A percentile compares a stretch with the other conserved stretches of the same genome.
Evolutionary conservation across 768 basidiomycete genomes (phyloP).

Genomic region (Rhizopogon vulgaris): DNA sequence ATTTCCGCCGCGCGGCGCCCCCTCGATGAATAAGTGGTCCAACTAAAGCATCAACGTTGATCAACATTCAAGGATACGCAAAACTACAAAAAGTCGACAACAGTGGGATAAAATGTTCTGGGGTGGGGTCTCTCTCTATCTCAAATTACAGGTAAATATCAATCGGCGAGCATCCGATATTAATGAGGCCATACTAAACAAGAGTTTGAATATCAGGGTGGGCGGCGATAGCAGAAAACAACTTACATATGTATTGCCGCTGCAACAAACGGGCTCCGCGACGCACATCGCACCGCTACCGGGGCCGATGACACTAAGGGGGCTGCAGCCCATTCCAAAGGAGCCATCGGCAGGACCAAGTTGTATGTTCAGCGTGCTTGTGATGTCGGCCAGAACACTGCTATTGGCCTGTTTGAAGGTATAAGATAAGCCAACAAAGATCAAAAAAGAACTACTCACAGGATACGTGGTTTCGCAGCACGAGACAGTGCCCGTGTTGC

Average conservation of each 20-base stretch:
- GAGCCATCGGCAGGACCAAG: neutral
- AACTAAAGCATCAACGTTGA: too few species aligned
- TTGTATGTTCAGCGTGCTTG: neutral
- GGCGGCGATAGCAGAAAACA: neutral
- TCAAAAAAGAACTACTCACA: neutral
- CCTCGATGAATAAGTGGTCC: too few species aligned
- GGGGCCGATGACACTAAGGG: conserved; percentile 1
- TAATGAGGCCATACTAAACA: neutral
- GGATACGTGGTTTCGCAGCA: conserved; percentile 25
- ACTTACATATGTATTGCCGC: conserved; percentile 5
- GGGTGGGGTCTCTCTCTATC: neutral
- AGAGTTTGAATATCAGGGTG: neutral
- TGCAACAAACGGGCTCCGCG: conserved; percentile 6
- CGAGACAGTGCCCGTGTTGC: conserved; percentile 24
- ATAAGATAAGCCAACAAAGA: neutral
- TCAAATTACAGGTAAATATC: neutral
- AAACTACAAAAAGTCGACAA: neutral
- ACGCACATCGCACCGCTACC: conserved; percentile 1
- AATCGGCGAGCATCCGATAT: neutral
- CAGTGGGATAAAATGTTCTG: neutral
- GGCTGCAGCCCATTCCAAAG: conserved; percentile 1
- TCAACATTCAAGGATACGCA: too few species aligned
- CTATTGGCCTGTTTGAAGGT: neutral
- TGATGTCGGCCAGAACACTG: neutral
- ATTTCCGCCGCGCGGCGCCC: neutral